Percentiles rank a stretch among this genome's conserved stretches.
These are phyloP conservation scores for Vachellia collinsii DNA, from an alignment of 306 rosid species.

Conservation along the genomic window DNA sequence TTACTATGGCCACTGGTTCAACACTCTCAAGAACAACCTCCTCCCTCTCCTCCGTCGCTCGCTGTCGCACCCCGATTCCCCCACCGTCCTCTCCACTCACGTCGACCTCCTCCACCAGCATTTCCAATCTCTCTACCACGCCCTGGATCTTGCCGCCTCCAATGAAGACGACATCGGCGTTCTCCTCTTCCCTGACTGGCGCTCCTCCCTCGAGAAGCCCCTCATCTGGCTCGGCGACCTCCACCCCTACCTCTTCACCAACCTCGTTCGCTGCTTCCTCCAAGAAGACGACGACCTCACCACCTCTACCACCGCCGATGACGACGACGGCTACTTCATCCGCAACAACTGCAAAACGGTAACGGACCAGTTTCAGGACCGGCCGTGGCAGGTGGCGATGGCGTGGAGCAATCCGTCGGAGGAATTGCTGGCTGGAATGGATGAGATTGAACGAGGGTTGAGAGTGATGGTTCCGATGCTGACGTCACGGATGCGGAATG, in stretches of 20 bases:
- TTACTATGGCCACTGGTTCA: constrained; percentile 46
- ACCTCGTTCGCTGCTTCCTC: constrained; percentile 68
- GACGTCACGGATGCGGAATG: constrained; percentile 40
- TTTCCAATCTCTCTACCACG: constrained; percentile 69
- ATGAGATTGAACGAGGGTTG: constrained; percentile 64
- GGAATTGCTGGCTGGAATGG: constrained; percentile 41
- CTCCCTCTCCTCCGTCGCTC: constrained; percentile 53
- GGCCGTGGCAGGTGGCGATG: constrained; percentile 59
- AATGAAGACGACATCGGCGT: constrained; percentile 47
- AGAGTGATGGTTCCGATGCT: constrained; percentile 63
- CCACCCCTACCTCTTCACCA: constrained; percentile 75
- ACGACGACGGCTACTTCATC: constrained; percentile 19
- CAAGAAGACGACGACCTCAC: constrained; percentile 20
- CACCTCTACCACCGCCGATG: neutral
- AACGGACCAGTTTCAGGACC: neutral
- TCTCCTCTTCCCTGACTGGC: constrained; percentile 68
- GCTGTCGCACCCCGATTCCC: constrained; percentile 33
- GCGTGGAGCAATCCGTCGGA: constrained; percentile 59
- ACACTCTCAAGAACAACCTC: constrained; percentile 43
- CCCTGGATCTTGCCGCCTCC: constrained; percentile 66
- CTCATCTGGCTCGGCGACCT: constrained; percentile 78
- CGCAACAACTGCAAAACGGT: neutral
- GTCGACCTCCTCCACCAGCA: constrained; percentile 66
- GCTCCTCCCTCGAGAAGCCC: constrained; percentile 66
- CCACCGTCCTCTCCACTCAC: constrained; percentile 48